Evolutionary conservation across 768 basidiomycete genomes (phyloP).

Genomic region (Ramaria sp.): DNA sequence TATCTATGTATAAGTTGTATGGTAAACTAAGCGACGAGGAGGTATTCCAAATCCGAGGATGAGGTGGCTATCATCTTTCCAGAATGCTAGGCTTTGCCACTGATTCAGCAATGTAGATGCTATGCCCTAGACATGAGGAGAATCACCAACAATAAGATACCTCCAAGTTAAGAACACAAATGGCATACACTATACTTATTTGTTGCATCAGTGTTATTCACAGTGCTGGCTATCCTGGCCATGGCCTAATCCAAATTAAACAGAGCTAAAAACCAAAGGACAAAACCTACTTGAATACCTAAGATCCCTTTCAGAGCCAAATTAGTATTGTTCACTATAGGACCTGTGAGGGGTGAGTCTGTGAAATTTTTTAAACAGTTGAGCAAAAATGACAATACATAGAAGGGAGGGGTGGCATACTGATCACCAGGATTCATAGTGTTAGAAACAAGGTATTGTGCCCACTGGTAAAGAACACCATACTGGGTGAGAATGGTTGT

Average conservation of each 20-base stretch:
- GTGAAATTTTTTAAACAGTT: neutral
- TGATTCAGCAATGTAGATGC: neutral
- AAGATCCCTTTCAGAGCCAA: conserved; percentile 19
- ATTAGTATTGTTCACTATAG: conserved; percentile 14
- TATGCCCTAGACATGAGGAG: neutral
- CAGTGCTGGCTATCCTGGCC: neutral
- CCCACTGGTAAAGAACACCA: conserved; percentile 15
- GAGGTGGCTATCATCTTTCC: neutral
- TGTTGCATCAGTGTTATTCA: neutral
- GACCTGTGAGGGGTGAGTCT: conserved; percentile 12
- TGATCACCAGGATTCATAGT: conserved; percentile 1
- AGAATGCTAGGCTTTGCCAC: neutral
- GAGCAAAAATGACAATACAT: too few relatives aligned
- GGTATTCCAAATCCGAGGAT: neutral
- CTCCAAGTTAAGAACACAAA: too few relatives aligned
- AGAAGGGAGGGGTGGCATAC: too few relatives aligned
- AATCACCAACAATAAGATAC: neutral
- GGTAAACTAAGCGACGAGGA: conserved; percentile 14
- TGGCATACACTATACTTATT: neutral
- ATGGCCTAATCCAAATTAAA: conserved; percentile 8
- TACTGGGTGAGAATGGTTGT: too few relatives aligned
- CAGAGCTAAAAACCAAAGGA: conserved; percentile 13
- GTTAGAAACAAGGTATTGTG: conserved; percentile 12
- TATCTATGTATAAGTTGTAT: conserved; percentile 35
- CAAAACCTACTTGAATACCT: conserved; percentile 11